Conservation (phyloP, 2,329 filamentous ascomycete genomes). For the Teratosphaeria destructans region DNA sequence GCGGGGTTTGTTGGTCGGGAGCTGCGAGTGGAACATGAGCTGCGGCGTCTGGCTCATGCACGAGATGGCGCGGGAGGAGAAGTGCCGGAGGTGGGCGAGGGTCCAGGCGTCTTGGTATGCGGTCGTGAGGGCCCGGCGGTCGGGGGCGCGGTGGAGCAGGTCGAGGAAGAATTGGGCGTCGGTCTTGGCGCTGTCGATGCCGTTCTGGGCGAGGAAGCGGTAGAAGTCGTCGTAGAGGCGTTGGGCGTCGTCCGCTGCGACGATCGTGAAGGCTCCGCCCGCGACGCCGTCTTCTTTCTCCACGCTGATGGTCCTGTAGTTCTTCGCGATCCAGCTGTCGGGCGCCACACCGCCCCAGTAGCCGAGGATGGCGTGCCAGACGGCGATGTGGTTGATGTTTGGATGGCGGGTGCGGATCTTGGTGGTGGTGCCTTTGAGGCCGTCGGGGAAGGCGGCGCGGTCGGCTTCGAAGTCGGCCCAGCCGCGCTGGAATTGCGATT, state of each 20-base stretch:
- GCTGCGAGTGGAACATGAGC: constrained; percentile 72
- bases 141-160: constrained; percentile 55
- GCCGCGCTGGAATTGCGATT: constrained; percentile 41
- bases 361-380: constrained; percentile 83
- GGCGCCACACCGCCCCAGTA: constrained; percentile 89
- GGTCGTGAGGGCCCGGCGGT: constrained; percentile 60
- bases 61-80: constrained; percentile 68
- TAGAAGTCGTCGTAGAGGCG: constrained; percentile 90
- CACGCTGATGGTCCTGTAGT: constrained; percentile 63
- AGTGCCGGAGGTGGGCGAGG: constrained; percentile 64
- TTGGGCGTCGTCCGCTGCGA: constrained; percentile 63
- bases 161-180: constrained; percentile 89
- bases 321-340: constrained; percentile 59
- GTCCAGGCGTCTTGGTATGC: constrained; percentile 82
- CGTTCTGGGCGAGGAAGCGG: constrained; percentile 59
- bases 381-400: constrained; percentile 70
- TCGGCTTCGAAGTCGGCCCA: constrained; percentile 87
- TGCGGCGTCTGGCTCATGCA: constrained; percentile 93
- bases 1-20: constrained; percentile 63
- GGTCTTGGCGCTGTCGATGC: constrained; percentile 82
- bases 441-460: constrained; percentile 63
- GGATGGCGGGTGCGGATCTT: constrained; percentile 58
- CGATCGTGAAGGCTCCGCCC: constrained; percentile 58
- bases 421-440: constrained; percentile 60
- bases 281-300: constrained; percentile 46